Evolutionary conservation across 2,329 filamentous ascomycete genomes (phyloP), one percentile per base, ranked within the genome.

Genomic region (Pseudopyrenochaeta lycopersici): DNA sequence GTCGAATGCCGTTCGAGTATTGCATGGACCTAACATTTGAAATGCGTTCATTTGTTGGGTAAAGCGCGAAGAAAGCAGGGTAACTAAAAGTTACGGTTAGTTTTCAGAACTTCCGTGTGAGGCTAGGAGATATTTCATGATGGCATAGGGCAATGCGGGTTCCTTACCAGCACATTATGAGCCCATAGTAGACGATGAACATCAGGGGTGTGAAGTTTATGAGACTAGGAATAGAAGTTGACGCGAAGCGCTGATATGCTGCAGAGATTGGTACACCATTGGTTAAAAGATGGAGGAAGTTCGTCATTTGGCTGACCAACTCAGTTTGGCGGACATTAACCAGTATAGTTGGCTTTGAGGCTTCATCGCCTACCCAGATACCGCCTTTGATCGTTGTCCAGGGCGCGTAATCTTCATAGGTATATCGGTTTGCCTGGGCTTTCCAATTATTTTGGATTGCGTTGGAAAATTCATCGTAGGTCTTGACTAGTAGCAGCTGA

Each of bases 1-100:
- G 88, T 9, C 90, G 84, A 30, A 96, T 91, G 35, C 93, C 92
- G 68, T 97, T 97, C 35, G 90, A 94, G 76, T 96, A 97, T 70
- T 97, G 88, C 23, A 97, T 80, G 10, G 89, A 89, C 39, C 92
- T 85, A 14, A 97, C 90, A 56, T 91, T 89, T 36, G 86, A 82
- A 5, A 91, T 81, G 18, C 91, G 84, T 73, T 97, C 93, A 18
- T 89, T 80, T 17, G 91, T 96, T 0, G 91, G 90, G 68, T 97
- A 97, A 1, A 97, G 80, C 0, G 89, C 84, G 67, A 96, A 95
- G 79, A 97, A 95, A 2, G 88, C 90, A 0, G 92, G 91, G 65
- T 90, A 94, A 1, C 87, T 87, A 3, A 85, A 88, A 79, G 69
- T 96, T 92, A 1, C 18, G 90, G 83, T 72, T 96, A 92, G 27